phyloP scores from a whole-genome alignment of 192 early-diverging fungal species.

The Chytriomyces confervae region DNA sequence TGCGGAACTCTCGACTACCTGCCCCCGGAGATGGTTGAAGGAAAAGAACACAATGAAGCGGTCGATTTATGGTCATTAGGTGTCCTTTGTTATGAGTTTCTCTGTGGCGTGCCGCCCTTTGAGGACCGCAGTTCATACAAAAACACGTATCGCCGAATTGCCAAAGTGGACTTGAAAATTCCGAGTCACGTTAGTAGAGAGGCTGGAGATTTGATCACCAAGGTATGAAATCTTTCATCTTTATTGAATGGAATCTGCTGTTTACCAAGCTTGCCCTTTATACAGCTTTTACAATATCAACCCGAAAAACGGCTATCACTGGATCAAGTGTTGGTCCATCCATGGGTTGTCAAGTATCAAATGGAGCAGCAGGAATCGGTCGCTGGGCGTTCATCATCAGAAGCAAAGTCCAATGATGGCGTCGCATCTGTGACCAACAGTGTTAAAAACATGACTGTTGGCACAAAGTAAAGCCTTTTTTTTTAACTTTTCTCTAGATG shows the following conservation, averaged over 20 bases:
- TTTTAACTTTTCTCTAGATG: not conserved
- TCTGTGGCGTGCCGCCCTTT: slow-evolving; percentile 91
- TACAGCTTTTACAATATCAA: slow-evolving; percentile 74
- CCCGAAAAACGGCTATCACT: slow-evolving; percentile 75
- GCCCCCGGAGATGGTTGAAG: slow-evolving; percentile 95
- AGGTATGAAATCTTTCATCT: slow-evolving; percentile 51
- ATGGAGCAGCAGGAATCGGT: not conserved
- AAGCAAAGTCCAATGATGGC: not conserved
- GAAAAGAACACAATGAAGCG: slow-evolving; percentile 73
- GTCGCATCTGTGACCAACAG: slow-evolving; percentile 9
- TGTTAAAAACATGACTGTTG: slow-evolving; percentile 15
- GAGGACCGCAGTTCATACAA: slow-evolving; percentile 72
- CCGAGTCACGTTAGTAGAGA: slow-evolving; percentile 78
- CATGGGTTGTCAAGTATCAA: slow-evolving; percentile 66
- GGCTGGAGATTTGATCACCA: slow-evolving; percentile 84
- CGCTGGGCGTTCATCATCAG: not conserved
- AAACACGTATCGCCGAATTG: slow-evolving; percentile 82
- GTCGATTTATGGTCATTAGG: slow-evolving; percentile 95
- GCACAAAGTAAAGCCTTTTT: not conserved
- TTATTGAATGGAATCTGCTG: not conserved
- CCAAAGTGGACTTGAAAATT: slow-evolving; percentile 80
- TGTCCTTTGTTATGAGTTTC: slow-evolving; percentile 90
- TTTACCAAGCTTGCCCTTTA: not conserved
- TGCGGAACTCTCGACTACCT: slow-evolving; percentile 97
- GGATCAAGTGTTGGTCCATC: slow-evolving; percentile 78